Base-by-base conservation (phyloP, 1,139 yeast genomes). In the Ogataea hybrid region DNA sequence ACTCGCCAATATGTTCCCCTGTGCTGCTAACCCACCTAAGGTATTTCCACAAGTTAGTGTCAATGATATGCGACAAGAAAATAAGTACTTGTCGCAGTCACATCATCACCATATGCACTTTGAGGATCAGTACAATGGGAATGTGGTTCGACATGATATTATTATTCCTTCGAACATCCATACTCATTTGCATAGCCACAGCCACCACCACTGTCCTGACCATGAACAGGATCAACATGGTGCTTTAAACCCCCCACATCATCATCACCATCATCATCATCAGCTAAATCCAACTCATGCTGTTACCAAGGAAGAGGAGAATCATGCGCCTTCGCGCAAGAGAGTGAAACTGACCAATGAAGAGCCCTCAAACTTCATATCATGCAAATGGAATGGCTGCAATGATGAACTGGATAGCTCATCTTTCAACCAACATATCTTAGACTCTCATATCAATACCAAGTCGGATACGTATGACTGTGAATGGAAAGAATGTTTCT, bases 401-500 rank as follows among this genome's bases (percentile, higher is more conserved):
- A 47, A 48, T 23, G 44, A 47, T 15, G 38, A 31, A 11, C 35
- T 54, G 12, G 29, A 44, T 5, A 30, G 41, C 20, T 32, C 35
- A 5, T 10, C 16, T 7, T 25, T 32, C 16, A 32, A 15, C 15
- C 17, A 32, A 22, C 35, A 6, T 28, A 39, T 5, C 52, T 51
- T 21, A 31, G 48, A 65, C 69, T 41, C 96, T 87, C 58, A 59
- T 85, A 17, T 62, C 77, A 40, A 71, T 71, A 36, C 71, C 11
- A 22, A 28, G 12, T 21, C 22, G 28, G 32, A 49, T 25, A 28
- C 51, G 48, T 39, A 64, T 48, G 53, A 77, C 65, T 87, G 96
- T 66, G 87, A 81, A 58, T 86, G 95, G 95, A 66, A 69, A 47
- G 71, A 79, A 42, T 87, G 96, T 69, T 67, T 73, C 39, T 83